Evolutionary conservation across 2,329 filamentous ascomycete species (phyloP), one percentile per base, ranked within the genome.

Genomic region (Phialophora verrucosa): DNA sequence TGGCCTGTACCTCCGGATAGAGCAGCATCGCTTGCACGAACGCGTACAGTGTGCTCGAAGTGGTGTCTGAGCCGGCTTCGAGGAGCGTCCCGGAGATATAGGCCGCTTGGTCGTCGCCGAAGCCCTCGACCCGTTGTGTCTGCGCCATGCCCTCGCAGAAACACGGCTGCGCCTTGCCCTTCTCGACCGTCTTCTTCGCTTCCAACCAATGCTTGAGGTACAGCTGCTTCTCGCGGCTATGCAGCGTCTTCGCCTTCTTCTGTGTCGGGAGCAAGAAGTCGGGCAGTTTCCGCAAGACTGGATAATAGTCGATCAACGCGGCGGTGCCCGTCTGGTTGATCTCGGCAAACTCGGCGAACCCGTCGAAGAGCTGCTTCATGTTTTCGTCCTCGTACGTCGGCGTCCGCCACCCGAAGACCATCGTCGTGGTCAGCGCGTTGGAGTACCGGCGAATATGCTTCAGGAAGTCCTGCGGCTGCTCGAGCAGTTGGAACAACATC

Each of bases 21-120:
- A 80, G 78, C 54, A 80, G 79, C 82, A 85, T 83, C 4, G 84
- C 84, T 25, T 81, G 75, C 1, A 83, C 73, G 65, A 84, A 82
- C 5, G n/a, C 59, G 20, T 61, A 58, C 3, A 69, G 38, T 14
- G 63, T 66, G 8, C 49, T 59, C 23, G 68, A 60, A 2, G 70
- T 70, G 1, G 69, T 70, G 47, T 71, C 69, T 12, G 70, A 71
- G 0, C 70, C 69, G 7, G 67, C 69, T 54, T 70, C 65, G 0
- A 76, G 67, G 1, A 76, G 64, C 0, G 72, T 74, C 0, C 75
- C 76, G 0, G 68, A 68, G 14, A 76, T 74, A 61, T 80, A 80
- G 0, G 69, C 72, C 1, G 77, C 78, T 44, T 74, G 68, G 14
- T 71, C 73, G 60, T 80, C 78, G 31, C 70, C 74, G 63, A 79